Evolutionary conservation across 2,329 filamentous ascomycete species (phyloP).

Genomic region (Colletotrichum limetticola): DNA sequence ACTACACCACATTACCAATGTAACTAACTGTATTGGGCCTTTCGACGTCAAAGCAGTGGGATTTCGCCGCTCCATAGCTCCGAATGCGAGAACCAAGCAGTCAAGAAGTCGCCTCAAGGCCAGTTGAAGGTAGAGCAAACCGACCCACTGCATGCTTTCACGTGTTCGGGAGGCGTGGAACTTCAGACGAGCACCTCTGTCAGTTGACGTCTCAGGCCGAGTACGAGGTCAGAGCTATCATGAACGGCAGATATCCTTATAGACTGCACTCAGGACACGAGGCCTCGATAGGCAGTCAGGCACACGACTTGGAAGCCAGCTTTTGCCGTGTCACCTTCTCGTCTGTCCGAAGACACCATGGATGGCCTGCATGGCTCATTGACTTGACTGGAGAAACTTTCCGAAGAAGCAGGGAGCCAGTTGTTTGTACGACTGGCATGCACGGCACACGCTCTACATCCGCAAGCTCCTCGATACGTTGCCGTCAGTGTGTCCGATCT

Average conservation of each 20-base stretch:
- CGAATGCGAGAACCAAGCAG: not conserved
- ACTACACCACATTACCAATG: not conserved
- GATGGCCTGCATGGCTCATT: not conserved
- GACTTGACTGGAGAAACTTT: conserved; percentile 6
- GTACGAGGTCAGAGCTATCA: not conserved
- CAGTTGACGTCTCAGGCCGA: not conserved
- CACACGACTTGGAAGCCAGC: not conserved
- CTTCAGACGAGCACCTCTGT: not conserved
- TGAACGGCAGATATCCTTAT: not conserved
- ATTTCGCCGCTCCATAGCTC: not conserved
- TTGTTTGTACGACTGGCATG: conserved; percentile 1
- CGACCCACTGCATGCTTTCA: not conserved
- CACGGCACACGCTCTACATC: conserved; percentile 19
- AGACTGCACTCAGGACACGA: not conserved
- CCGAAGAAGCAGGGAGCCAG: conserved; percentile 16
- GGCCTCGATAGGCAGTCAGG: not conserved
- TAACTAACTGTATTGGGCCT: conserved; percentile 14
- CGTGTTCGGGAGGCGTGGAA: not conserved
- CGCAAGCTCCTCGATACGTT: not conserved
- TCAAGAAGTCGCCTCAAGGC: not conserved
- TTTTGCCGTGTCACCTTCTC: not conserved
- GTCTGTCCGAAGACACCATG: not conserved
- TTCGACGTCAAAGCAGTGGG: not conserved
- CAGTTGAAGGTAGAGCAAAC: too few species aligned
- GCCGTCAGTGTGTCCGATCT: not conserved